A percentile compares a stretch with the other conserved stretches of the same genome.
Conservation (phyloP, 2,329 filamentous ascomycete species). For the Cryphonectria japonica region DNA sequence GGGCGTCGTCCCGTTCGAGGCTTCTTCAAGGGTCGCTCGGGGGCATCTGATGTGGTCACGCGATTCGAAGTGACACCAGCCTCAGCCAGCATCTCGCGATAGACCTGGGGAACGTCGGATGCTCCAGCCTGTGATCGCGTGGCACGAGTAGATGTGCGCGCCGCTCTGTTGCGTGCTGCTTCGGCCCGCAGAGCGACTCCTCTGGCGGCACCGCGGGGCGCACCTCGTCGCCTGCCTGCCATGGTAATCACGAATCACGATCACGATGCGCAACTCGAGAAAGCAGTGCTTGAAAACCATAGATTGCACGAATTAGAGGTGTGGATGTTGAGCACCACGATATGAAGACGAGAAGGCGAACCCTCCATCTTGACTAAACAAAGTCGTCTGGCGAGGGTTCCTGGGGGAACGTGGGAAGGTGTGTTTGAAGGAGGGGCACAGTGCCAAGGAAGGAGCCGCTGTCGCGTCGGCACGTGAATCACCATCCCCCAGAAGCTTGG, state of each 20-base stretch:
- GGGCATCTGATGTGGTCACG: conserved; percentile 33
- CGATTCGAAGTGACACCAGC: conserved; percentile 44
- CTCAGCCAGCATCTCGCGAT: conserved; percentile 54
- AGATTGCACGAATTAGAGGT: neutral
- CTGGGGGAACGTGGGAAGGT: neutral
- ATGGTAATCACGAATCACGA: conserved; percentile 14
- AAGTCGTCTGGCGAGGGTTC: neutral
- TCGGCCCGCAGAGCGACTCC: conserved; percentile 23
- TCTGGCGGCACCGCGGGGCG: conserved; percentile 10
- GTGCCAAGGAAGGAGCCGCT: neutral
- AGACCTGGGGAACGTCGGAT: conserved; percentile 44
- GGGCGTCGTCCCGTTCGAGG: conserved; percentile 41
- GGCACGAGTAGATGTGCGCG: conserved; percentile 31
- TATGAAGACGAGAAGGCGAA: neutral
- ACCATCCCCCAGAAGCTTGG: too few relatives aligned
- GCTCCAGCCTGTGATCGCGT: conserved; percentile 34
- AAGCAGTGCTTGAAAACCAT: too few relatives aligned
- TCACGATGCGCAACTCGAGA: conserved; percentile 3
- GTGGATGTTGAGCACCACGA: neutral
- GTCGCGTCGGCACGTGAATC: conserved; percentile 10
- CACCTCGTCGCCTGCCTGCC: conserved; percentile 23
- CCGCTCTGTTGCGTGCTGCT: conserved; percentile 16
- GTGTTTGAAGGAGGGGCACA: neutral
- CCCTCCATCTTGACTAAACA: conserved; percentile 3
- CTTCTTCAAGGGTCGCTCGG: conserved; percentile 49